Evolutionary conservation across 306 rosid species (phyloP).

Genomic region (Casuarina equisetifolia): DNA sequence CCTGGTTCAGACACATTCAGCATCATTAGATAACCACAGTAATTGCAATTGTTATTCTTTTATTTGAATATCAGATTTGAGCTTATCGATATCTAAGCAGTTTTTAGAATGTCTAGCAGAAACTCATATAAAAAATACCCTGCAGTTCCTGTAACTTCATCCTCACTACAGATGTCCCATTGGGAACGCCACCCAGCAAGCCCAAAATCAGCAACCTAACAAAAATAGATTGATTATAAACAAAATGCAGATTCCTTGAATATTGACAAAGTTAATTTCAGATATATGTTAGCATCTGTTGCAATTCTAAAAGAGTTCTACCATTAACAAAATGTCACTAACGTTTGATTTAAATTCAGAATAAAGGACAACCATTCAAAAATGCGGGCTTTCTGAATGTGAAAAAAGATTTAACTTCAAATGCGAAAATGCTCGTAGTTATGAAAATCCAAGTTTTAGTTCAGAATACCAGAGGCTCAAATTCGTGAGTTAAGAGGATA

Average conservation of each 20-base stretch:
- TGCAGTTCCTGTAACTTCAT: constrained; percentile 63
- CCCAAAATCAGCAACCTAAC: constrained; percentile 89
- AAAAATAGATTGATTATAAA: constrained; percentile 19
- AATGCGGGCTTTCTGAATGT: neutral
- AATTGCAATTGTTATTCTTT: neutral
- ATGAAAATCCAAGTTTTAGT: neutral
- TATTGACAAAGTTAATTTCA: neutral
- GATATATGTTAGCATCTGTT: neutral
- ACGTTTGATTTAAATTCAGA: neutral
- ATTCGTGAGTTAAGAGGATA: constrained; percentile 88
- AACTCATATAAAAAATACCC: constrained; percentile 46
- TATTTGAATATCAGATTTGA: neutral
- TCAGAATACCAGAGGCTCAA: constrained; percentile 74
- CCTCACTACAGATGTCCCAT: constrained; percentile 62
- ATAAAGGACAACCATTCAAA: neutral
- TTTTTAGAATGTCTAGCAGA: neutral
- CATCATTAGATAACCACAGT: neutral
- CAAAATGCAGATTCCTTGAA: neutral
- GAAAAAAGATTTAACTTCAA: neutral
- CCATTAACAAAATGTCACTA: neutral
- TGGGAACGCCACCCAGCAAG: constrained; percentile 91
- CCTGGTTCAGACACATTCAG: constrained; percentile 43
- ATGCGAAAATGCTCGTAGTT: neutral
- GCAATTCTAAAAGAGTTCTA: neutral
- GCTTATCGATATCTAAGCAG: neutral